Evolutionary conservation across 2,329 filamentous ascomycete genomes (phyloP).

Genomic region (Calonectria pseudoreteaudii): DNA sequence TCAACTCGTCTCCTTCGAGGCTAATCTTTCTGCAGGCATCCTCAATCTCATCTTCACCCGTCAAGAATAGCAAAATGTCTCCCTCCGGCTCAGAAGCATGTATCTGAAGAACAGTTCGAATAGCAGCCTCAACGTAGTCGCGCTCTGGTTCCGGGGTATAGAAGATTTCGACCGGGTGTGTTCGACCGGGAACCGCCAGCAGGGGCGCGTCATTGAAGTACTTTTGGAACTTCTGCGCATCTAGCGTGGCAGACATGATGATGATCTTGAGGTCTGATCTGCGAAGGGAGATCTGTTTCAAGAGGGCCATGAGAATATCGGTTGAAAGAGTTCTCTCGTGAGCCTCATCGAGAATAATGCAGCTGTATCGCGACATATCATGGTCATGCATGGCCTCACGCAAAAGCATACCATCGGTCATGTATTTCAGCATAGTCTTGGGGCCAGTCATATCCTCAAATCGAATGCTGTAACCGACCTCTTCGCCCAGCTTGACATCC

Average conservation of each 20-base stretch:
- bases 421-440: conserved; percentile 97
- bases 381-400: conserved; percentile 97
- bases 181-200: conserved; percentile 93
- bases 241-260: conserved; percentile 98
- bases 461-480: conserved; percentile 98
- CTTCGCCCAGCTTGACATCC: conserved; percentile 91
- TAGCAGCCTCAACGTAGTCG: conserved; percentile 95
- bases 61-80: conserved; percentile 94
- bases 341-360: conserved; percentile 98
- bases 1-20: conserved; percentile 91
- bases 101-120: conserved; percentile 95
- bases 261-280: conserved; percentile 95
- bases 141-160: conserved; percentile 97
- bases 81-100: conserved; percentile 93
- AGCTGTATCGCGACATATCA: conserved; percentile 91
- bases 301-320: conserved; percentile 94
- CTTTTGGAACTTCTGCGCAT: conserved; percentile 96
- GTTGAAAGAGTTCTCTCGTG: conserved; percentile 98
- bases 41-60: conserved; percentile 98
- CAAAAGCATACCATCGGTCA: conserved; percentile 99
- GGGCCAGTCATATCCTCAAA: conserved; percentile 94
- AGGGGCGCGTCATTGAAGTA: conserved; percentile 97
- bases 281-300: conserved; percentile 88
- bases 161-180: conserved; percentile 97
- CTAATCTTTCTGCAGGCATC: conserved; percentile 93